Evolutionary conservation across 2,329 filamentous ascomycete species (phyloP).

Genomic region (Fonsecaea nubica): DNA sequence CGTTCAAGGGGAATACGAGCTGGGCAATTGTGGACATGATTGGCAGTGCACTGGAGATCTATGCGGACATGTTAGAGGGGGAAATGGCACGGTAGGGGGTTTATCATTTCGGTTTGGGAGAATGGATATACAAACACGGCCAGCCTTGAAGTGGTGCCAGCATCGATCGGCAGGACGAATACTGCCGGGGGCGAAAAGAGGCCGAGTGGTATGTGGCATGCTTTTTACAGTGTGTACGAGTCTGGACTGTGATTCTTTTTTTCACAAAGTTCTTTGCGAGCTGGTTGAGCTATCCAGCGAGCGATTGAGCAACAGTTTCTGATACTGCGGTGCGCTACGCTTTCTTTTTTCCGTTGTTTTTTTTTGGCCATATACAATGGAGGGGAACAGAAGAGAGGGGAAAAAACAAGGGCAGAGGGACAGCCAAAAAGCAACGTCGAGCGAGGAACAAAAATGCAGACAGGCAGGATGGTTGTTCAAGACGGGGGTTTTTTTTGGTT

Average conservation of each 20-base stretch:
- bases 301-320: neutral
- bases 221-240: conserved; percentile 1
- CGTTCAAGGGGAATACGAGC: conserved; percentile 58
- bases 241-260: neutral
- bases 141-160: neutral
- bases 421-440: too few relatives aligned
- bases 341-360: too few relatives aligned
- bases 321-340: neutral
- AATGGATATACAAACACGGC: neutral
- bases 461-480: too few relatives aligned
- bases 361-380: too few relatives aligned
- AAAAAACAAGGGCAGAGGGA: too few relatives aligned
- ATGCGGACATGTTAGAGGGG: conserved; percentile 53
- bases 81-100: conserved; percentile 30
- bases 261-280: neutral
- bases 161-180: too few relatives aligned
- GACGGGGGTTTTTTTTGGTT: too few relatives aligned
- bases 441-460: too few relatives aligned
- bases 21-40: conserved; percentile 58
- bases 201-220: neutral
- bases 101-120: neutral
- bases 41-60: conserved; percentile 54
- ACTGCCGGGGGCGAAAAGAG: neutral
- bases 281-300: neutral
- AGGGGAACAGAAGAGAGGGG: too few relatives aligned